Base-by-base conservation (phyloP, 2,329 filamentous ascomycete species). In the Fusarium succisae region DNA sequence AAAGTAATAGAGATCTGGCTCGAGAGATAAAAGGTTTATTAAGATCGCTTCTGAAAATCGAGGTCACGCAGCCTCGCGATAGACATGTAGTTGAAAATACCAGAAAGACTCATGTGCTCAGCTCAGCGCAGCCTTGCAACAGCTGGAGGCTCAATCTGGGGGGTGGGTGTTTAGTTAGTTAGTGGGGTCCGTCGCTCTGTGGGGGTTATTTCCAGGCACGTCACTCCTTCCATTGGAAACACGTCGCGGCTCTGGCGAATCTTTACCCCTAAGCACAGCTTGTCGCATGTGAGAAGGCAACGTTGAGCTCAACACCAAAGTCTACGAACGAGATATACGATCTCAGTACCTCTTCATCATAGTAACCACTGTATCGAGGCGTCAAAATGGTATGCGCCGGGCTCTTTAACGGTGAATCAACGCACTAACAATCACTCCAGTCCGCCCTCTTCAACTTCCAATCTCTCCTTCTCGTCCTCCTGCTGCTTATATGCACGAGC, bases 391-490 rank as follows among this genome's bases (percentile, higher is more conserved):
- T 81, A 75, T 43, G 63, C 20, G 41, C n/a, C 22, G 37, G 53
- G 28, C 48, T 61, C 11, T 4, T 22, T 30, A 20, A 14, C n/a
- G 24, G 51, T 28, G 32, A 41, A 39, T 50, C 24, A 28, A 22
- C 50, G 39, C 60, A 28, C 72, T 78, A 66, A 78, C 68, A 41
- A 22, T 39, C 22, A 26, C 32, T 66, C 35, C 80, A 98, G 96
- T 93, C 96, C 68, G 96, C 96, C 63, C 92, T 99, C 80, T 98
- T 99, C 91, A 98, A 98, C 86, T 98, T 99, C 87, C 95, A 98
- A 84, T 97, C 95, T 67, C 93, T 98, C 77, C 90, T 99, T 78
- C 91, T 98, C 79, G 96, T 98, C 76, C 91, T 99, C 79, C 91
- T 99, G 58, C 92, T 99, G 77, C 91, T 97, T 77, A 97, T 98